A percentile compares a stretch with the other conserved stretches of the same genome.
Conservation (phyloP, 495 filamentous ascomycete genomes). For the Halenospora varia region DNA sequence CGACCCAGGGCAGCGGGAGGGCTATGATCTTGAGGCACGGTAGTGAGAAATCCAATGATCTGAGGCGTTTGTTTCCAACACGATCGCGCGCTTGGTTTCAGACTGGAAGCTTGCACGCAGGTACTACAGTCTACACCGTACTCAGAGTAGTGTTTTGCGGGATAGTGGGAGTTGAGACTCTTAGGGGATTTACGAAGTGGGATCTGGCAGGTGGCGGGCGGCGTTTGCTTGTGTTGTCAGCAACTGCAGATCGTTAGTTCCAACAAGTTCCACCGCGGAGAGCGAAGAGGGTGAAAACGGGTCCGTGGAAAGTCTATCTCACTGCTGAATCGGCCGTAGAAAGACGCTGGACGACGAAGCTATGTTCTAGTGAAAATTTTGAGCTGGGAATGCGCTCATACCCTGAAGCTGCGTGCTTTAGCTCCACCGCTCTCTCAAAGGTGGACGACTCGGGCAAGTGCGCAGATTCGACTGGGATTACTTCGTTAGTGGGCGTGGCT, state of each 20-base stretch:
- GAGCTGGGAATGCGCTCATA: background rate
- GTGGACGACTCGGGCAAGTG: conserved; percentile 1
- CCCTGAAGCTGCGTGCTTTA: conserved; percentile 18
- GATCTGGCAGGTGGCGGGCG: background rate
- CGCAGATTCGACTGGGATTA: conserved; percentile 12
- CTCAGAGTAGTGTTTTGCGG: background rate
- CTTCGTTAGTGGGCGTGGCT: conserved; percentile 9
- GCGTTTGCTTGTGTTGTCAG: background rate
- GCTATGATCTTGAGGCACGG: conserved; percentile 17
- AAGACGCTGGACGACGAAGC: conserved; percentile 5
- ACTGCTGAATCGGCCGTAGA: conserved; percentile 16
- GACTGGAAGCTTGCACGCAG: background rate
- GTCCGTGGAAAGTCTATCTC: background rate
- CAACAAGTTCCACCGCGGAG: background rate
- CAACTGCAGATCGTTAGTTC: no score
- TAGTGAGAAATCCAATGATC: background rate
- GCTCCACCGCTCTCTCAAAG: conserved; percentile 6
- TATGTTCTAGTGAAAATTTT: conserved; percentile 11
- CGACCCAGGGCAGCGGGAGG: conserved; percentile 19
- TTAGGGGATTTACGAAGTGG: no score
- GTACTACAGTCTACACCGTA: background rate
- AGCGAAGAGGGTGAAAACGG: background rate
- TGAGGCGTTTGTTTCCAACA: conserved; percentile 6
- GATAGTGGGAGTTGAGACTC: background rate
- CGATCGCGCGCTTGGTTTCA: conserved; percentile 5